These are phyloP conservation scores for Mortierella sp. DNA, from an alignment of 371 early-diverging fungal species.

Conservation along the genomic window DNA sequence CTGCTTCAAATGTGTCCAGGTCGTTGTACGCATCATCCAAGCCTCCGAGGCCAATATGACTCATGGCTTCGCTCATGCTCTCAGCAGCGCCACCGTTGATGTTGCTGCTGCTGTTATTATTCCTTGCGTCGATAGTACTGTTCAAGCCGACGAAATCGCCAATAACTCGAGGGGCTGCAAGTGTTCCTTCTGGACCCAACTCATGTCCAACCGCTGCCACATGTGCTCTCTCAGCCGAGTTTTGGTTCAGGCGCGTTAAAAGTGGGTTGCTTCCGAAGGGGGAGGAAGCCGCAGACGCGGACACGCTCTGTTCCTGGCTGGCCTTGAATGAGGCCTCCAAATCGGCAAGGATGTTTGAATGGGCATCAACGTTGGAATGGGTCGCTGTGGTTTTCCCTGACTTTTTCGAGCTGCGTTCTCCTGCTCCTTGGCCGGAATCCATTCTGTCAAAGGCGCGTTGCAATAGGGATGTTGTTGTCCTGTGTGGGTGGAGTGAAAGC, in stretches of 20 bases:
- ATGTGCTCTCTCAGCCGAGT: conserved; percentile 44
- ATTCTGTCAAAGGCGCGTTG: conserved; percentile 17
- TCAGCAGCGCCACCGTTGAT: neutral
- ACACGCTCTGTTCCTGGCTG: neutral
- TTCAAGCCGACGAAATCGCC: conserved; percentile 40
- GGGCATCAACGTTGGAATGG: neutral
- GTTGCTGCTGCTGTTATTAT: neutral
- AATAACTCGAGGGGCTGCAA: conserved; percentile 36
- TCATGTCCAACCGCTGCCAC: conserved; percentile 39
- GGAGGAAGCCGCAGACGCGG: neutral
- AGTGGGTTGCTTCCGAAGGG: conserved; percentile 26
- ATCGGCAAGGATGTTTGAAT: conserved; percentile 11
- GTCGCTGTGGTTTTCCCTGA: neutral
- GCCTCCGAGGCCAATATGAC: conserved; percentile 33
- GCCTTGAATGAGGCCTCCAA: conserved; percentile 20
- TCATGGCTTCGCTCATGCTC: conserved; percentile 23
- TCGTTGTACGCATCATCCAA: conserved; percentile 47
- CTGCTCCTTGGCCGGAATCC: conserved; percentile 25
- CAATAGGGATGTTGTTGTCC: neutral
- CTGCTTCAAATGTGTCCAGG: conserved; percentile 42
- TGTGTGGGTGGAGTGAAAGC: neutral
- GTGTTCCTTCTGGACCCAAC: conserved; percentile 37
- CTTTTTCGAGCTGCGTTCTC: neutral
- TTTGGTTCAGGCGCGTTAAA: conserved; percentile 44
- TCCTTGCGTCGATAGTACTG: neutral